Evolutionary conservation across 164 flowering plant genomes (phyloP).

Genomic region (Liriodendron chinense): DNA sequence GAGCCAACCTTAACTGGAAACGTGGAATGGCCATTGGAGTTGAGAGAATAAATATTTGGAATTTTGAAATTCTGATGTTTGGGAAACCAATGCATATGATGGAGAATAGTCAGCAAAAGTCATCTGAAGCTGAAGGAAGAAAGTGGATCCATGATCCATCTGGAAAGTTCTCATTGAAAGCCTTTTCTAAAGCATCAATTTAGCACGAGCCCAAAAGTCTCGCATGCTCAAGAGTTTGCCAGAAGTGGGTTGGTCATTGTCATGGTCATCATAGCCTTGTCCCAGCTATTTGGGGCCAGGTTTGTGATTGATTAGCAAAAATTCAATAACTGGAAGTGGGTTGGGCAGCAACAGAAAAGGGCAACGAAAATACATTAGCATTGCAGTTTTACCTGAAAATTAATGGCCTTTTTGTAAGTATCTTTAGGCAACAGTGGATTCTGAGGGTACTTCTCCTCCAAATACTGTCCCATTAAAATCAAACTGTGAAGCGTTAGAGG

Average conservation of each 20-base stretch:
- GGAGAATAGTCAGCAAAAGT: neutral
- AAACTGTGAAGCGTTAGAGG: neutral
- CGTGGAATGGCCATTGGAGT: neutral
- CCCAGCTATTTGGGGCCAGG: too few relatives aligned
- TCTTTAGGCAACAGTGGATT: conserved; percentile 71
- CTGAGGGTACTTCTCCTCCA: conserved; percentile 78
- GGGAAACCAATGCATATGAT: neutral
- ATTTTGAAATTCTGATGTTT: neutral
- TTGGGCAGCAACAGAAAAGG: neutral
- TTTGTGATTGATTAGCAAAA: too few relatives aligned
- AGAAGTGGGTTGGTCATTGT: too few relatives aligned
- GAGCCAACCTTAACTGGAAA: too few relatives aligned
- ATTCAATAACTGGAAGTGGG: neutral
- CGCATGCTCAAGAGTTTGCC: neutral
- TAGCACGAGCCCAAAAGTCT: neutral
- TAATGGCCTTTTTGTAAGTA: conserved; percentile 60
- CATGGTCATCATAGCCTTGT: too few relatives aligned
- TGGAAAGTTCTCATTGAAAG: neutral
- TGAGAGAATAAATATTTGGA: neutral
- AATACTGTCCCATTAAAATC: conserved; percentile 31
- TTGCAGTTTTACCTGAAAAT: conserved; percentile 56
- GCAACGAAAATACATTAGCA: neutral
- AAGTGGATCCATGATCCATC: neutral
- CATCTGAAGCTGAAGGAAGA: neutral
- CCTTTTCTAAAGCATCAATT: neutral